A percentile compares a stretch with the other conserved stretches of the same genome.
Evolutionary conservation across 2,329 filamentous ascomycete genomes (phyloP).

Genomic region (Ophiostoma montium): DNA sequence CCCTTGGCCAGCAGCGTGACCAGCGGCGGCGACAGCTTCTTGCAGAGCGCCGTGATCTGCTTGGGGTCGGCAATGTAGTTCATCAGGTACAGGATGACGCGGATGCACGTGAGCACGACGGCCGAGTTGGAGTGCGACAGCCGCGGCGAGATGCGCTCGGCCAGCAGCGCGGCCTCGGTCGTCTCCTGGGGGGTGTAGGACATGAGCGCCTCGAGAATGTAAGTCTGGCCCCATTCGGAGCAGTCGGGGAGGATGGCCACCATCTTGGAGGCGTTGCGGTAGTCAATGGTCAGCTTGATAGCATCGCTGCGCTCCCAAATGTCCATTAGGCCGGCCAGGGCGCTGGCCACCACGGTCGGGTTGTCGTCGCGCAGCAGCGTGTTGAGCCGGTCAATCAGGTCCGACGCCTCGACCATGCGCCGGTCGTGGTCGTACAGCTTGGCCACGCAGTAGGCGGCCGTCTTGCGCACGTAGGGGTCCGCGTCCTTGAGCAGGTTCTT

Average conservation of each 20-base stretch:
- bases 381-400: constrained; percentile 86
- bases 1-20: constrained; percentile 93
- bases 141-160: constrained; percentile 87
- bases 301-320: constrained; percentile 97
- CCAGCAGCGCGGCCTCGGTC: constrained; percentile 73
- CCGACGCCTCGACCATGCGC: constrained; percentile 75
- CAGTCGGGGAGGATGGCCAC: constrained; percentile 92
- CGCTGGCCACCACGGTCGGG: constrained; percentile 90
- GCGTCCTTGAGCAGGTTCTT: constrained; percentile 71
- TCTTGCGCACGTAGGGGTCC: constrained; percentile 96
- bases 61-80: constrained; percentile 94
- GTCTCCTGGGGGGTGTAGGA: constrained; percentile 91
- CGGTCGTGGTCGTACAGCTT: constrained; percentile 97
- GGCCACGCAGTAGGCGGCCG: constrained; percentile 87
- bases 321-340: constrained; percentile 81
- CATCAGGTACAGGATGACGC: constrained; percentile 94
- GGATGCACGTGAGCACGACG: constrained; percentile 89
- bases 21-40: constrained; percentile 86
- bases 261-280: constrained; percentile 94
- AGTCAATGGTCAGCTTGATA: constrained; percentile 97
- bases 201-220: constrained; percentile 95
- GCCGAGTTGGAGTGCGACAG: constrained; percentile 94
- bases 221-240: constrained; percentile 98
- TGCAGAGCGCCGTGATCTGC: constrained; percentile 72
- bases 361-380: constrained; percentile 87